phyloP scores from a whole-genome alignment of 345 rosid species.

The Erodium maritimum region DNA sequence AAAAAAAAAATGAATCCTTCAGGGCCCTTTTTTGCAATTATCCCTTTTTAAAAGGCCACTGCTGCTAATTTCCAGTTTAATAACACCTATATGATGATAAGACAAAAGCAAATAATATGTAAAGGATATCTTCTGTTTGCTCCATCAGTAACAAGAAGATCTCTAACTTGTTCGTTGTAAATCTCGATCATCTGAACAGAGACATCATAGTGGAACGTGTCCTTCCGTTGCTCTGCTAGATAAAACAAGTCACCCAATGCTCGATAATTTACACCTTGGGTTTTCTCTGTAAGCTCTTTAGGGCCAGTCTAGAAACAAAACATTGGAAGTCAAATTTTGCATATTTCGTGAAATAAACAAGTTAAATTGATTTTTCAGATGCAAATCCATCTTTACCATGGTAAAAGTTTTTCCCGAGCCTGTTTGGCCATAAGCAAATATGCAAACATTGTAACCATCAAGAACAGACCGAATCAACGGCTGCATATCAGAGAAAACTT shows the following conservation, averaged over 20 bases:
- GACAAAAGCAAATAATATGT: no score
- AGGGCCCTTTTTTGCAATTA: no score
- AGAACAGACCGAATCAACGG: conserved; percentile 91
- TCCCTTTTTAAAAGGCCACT: no score
- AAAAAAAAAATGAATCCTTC: no score
- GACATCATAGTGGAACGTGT: conserved; percentile 57
- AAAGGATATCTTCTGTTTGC: conserved; percentile 92
- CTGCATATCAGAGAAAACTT: conserved; percentile 92
- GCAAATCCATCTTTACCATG: conserved; percentile 45
- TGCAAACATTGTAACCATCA: conserved; percentile 95
- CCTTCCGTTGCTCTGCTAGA: conserved; percentile 78
- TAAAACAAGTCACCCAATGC: conserved; percentile 82
- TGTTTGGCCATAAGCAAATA: conserved; percentile 98
- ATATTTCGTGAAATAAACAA: background rate
- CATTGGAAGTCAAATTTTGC: conserved; percentile 7
- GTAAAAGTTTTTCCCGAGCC: conserved; percentile 95
- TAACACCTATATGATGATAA: no score
- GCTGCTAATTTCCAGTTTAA: no score
- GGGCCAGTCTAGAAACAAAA: conserved; percentile 57
- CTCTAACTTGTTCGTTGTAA: conserved; percentile 70
- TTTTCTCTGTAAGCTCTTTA: conserved; percentile 67
- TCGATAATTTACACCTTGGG: conserved; percentile 83
- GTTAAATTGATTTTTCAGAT: background rate
- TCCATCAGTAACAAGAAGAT: conserved; percentile 81
- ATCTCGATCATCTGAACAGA: conserved; percentile 98